phyloP scores from a whole-genome alignment of 139 green algal species.

The Closterium sp. region DNA sequence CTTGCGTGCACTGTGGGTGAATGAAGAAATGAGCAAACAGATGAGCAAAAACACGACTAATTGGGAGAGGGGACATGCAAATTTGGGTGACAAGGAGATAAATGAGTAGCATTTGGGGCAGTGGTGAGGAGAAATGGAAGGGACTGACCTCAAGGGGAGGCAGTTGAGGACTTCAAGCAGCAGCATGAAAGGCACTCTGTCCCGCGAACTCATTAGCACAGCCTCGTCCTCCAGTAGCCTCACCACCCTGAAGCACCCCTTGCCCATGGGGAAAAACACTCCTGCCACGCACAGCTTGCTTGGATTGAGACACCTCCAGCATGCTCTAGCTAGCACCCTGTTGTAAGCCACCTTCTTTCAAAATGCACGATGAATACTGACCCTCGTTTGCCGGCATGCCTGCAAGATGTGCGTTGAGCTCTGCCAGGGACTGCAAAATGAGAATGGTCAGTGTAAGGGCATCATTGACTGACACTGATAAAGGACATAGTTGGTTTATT shows the following conservation, averaged over 20 bases:
- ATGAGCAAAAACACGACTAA: neutral
- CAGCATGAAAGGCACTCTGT: conserved; percentile 85
- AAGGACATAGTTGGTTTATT: neutral
- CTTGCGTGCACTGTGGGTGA: neutral
- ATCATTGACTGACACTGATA: neutral
- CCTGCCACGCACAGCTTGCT: conserved; percentile 38
- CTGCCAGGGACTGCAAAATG: conserved; percentile 39
- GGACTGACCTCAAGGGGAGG: neutral
- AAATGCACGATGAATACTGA: neutral
- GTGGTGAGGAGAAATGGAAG: neutral
- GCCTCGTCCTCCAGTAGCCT: conserved; percentile 79
- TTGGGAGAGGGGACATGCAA: neutral
- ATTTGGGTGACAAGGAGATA: neutral
- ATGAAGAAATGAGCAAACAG: neutral
- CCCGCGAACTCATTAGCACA: conserved; percentile 83
- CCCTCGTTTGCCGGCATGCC: neutral
- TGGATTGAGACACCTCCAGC: neutral
- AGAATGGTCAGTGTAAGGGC: neutral
- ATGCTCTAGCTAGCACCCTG: neutral
- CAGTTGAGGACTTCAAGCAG: conserved; percentile 69
- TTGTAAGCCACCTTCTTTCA: neutral
- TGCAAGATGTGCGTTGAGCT: conserved; percentile 43
- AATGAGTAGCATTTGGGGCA: neutral
- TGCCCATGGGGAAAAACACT: conserved; percentile 85
- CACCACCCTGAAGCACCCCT: conserved; percentile 73